phyloP scores from a whole-genome alignment of 2,329 filamentous ascomycete genomes.

The Zasmidium cellare region DNA sequence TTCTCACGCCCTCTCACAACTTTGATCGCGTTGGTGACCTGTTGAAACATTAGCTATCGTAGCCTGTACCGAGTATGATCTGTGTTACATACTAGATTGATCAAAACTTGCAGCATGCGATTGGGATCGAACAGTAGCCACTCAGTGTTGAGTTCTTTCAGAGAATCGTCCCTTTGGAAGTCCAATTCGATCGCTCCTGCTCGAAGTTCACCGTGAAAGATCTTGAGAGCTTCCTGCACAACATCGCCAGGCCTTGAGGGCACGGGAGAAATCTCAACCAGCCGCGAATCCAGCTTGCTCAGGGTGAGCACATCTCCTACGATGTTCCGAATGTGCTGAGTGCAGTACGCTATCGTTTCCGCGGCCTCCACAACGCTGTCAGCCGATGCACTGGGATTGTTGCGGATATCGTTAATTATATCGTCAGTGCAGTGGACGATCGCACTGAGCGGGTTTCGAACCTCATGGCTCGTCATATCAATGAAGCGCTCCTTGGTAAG shows the following conservation, averaged over 20 bases:
- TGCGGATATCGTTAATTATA: conserved; percentile 29
- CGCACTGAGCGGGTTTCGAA: conserved; percentile 44
- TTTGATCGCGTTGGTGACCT: conserved; percentile 47
- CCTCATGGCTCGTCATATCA: conserved; percentile 41
- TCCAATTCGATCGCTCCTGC: conserved; percentile 33
- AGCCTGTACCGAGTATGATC: neutral
- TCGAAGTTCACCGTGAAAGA: conserved; percentile 41
- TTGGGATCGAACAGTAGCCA: conserved; percentile 28
- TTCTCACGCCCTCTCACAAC: conserved; percentile 39
- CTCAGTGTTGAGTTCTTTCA: conserved; percentile 18
- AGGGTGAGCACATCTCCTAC: conserved; percentile 50
- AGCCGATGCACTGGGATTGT: conserved; percentile 6
- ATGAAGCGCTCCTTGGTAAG: conserved; percentile 33
- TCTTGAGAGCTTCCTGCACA: conserved; percentile 37
- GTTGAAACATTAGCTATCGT: neutral
- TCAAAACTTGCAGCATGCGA: conserved; percentile 39
- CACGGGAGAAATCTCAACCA: conserved; percentile 38
- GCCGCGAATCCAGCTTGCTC: conserved; percentile 37
- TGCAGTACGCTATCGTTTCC: conserved; percentile 32
- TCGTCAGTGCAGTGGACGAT: conserved; percentile 48
- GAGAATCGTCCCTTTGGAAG: conserved; percentile 9
- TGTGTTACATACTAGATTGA: conserved; percentile 29
- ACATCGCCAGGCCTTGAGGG: conserved; percentile 36
- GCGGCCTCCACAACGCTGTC: conserved; percentile 26
- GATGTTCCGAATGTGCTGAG: conserved; percentile 38